Conservation (phyloP, 306 rosid genomes). For the Prunus salicina region DNA sequence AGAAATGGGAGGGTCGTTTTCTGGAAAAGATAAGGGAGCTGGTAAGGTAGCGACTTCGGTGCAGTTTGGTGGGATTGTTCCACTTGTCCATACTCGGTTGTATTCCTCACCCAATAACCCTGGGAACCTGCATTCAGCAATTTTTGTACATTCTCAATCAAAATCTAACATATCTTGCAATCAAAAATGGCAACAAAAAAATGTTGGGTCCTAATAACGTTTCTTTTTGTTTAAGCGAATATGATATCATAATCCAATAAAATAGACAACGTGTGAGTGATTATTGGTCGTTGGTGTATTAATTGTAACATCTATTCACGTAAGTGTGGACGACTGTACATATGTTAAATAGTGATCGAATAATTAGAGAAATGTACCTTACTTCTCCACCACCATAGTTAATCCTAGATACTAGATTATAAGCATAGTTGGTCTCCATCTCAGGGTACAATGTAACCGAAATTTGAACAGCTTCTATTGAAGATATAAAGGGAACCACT, state of each 20-base stretch:
- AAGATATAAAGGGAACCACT: constrained; percentile 11
- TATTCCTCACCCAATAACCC: not conserved
- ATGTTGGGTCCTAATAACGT: too few species aligned
- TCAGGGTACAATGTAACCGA: not conserved
- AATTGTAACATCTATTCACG: too few species aligned
- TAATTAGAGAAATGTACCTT: not conserved
- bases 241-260: too few species aligned
- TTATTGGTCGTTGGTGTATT: too few species aligned
- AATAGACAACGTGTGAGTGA: too few species aligned
- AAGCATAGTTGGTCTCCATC: constrained; percentile 2
- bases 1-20: not conserved
- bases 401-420: not conserved
- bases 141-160: not conserved
- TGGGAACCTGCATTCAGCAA: not conserved
- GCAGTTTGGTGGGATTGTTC: constrained; percentile 5
- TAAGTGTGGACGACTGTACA: not conserved
- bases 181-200: too few species aligned
- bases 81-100: constrained; percentile 11
- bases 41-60: not conserved
- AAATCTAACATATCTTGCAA: not conserved
- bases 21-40: not conserved
- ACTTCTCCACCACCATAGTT: constrained; percentile 10
- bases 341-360: not conserved
- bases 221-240: too few species aligned
- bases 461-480: constrained; percentile 11